A percentile compares a stretch with the other conserved stretches of the same genome.
These are phyloP conservation scores for Stachybotrys elegans DNA, from an alignment of 2,329 filamentous ascomycete genomes.

Conservation along the genomic window DNA sequence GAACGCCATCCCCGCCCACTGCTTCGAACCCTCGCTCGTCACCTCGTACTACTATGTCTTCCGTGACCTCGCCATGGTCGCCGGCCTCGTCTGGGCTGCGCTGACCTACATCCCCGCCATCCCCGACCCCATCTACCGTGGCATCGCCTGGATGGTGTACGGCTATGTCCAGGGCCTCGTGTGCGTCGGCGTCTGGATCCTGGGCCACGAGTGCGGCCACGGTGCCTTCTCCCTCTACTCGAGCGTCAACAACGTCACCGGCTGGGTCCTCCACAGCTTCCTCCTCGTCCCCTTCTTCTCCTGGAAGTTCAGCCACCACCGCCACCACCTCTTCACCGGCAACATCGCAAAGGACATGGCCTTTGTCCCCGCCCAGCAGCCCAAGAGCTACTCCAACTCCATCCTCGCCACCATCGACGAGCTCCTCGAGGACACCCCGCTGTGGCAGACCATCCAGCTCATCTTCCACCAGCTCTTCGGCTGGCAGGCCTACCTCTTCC, in stretches of 20 bases:
- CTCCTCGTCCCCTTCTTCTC: conserved; percentile 67
- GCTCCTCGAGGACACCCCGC: conserved; percentile 59
- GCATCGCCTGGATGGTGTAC: conserved; percentile 51
- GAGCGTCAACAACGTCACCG: conserved; percentile 54
- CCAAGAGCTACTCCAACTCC: conserved; percentile 26
- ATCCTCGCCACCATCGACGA: conserved; percentile 39
- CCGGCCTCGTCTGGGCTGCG: conserved; percentile 42
- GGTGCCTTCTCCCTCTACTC: conserved; percentile 58
- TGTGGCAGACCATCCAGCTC: conserved; percentile 48
- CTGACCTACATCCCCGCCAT: conserved; percentile 50
- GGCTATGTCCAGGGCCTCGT: conserved; percentile 60
- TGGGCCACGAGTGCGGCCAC: conserved; percentile 68
- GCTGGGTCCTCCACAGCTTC: conserved; percentile 61
- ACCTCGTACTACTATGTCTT: conserved; percentile 51
- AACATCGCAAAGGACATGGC: conserved; percentile 65
- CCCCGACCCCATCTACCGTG: conserved; percentile 35
- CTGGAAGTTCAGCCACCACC: conserved; percentile 66
- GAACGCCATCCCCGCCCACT: conserved; percentile 53
- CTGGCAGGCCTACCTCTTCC: conserved; percentile 59
- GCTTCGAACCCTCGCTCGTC: conserved; percentile 51
- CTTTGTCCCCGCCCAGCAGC: conserved; percentile 50
- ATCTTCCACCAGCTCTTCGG: conserved; percentile 59
- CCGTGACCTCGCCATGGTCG: conserved; percentile 48
- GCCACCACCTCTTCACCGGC: conserved; percentile 65
- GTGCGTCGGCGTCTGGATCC: conserved; percentile 65